Conservation (phyloP, 1,284 basidiomycete species). For the Sporisorium sorghi region DNA sequence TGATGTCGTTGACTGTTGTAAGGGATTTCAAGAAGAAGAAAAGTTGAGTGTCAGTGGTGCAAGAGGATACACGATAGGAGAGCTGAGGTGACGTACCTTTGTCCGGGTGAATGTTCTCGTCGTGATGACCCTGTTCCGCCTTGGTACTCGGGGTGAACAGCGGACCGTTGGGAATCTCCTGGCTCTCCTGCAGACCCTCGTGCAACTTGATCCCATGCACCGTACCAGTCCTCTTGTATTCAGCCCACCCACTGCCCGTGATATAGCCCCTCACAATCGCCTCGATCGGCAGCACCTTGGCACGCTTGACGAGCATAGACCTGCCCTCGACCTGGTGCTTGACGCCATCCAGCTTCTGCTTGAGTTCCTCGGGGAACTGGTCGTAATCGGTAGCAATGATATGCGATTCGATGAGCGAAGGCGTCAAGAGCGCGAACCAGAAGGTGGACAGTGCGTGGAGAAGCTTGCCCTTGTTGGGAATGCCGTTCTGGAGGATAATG, state of each 20-base stretch:
- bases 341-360: constrained; percentile 39
- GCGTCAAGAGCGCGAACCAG: constrained; percentile 84
- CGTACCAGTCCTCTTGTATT: constrained; percentile 88
- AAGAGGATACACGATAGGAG: neutral
- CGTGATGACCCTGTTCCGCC: constrained; percentile 91
- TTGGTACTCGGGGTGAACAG: constrained; percentile 98
- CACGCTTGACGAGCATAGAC: constrained; percentile 90
- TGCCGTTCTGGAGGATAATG: constrained; percentile 78
- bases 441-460: constrained; percentile 90
- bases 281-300: constrained; percentile 91
- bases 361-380: constrained; percentile 56
- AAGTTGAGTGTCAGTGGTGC: neutral
- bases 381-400: constrained; percentile 60
- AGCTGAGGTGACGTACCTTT: constrained; percentile 68
- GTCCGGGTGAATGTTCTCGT: constrained; percentile 96
- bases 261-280: constrained; percentile 97
- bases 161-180: constrained; percentile 74
- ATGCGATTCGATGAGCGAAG: constrained; percentile 62
- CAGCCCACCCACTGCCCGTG: constrained; percentile 95
- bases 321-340: constrained; percentile 79
- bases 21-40: neutral
- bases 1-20: constrained; percentile 38
- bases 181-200: constrained; percentile 83
- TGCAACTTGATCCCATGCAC: constrained; percentile 87
- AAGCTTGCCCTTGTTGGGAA: constrained; percentile 91